Percentiles rank a stretch among this genome's conserved stretches.
These are phyloP conservation scores for Syzygium jambos DNA, from an alignment of 345 rosid species.

Conservation along the genomic window DNA sequence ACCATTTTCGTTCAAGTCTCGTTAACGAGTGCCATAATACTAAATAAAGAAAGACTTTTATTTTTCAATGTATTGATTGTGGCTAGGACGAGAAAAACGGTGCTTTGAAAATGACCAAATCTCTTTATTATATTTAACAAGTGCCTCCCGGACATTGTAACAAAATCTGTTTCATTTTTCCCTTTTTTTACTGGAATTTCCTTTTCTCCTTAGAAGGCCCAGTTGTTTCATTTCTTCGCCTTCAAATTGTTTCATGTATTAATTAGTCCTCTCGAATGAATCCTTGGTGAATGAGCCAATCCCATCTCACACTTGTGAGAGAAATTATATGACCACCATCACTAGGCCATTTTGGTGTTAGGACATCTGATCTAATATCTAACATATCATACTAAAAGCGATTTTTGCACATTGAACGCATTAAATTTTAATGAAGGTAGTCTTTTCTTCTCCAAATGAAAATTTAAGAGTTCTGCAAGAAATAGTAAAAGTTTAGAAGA, in stretches of 20 bases:
- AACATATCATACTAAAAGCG: not conserved
- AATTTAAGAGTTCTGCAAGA: not conserved
- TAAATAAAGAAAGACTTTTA: not conserved
- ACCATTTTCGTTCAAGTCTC: not conserved
- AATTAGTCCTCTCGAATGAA: not conserved
- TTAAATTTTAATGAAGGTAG: not conserved
- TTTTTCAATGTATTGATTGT: not conserved
- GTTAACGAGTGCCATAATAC: not conserved
- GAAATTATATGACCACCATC: not conserved
- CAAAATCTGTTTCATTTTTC: not conserved
- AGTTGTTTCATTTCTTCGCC: not conserved
- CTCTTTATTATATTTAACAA: not conserved
- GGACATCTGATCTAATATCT: not conserved
- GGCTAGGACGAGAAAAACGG: not conserved
- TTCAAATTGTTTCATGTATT: not conserved
- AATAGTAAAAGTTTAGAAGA: not conserved
- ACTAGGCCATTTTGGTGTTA: not conserved
- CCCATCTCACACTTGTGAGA: not conserved
- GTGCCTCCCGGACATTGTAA: not conserved
- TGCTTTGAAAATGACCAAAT: not conserved
- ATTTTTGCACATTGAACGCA: not conserved
- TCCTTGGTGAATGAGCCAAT: not conserved
- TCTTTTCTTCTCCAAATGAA: not conserved
- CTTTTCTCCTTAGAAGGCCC: not conserved
- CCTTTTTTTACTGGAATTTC: not conserved